Evolutionary conservation across 2,329 filamentous ascomycete species (phyloP), one percentile per base, ranked within the genome.

Genomic region (Curvularia spicifera): DNA sequence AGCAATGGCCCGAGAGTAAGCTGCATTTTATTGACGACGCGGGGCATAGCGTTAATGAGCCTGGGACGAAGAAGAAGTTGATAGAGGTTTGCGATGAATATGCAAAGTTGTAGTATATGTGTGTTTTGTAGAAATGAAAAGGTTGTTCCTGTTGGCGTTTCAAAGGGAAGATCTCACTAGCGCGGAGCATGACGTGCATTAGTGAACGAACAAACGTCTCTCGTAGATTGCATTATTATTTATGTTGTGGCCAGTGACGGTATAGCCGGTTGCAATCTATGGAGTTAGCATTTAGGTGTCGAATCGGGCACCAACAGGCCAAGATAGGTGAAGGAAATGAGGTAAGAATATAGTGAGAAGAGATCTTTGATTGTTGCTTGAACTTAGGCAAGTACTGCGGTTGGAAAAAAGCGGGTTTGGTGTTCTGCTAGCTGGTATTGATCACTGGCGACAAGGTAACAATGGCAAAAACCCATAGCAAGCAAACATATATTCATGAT

Each of bases 1-100:
- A 80, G 54, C 74, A 73, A 5, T 72, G 78, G 53, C 74, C 75
- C 4, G 65, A 71, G 53, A 73, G 73, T 6, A 71, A 62, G 53
- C 50, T 78, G 53, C 65, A 72, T 53, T 76, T 68, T 63, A 60
- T 75, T 24, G 53, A 60, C 26, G 73, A 75, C 62, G 72, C 76
- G 1, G 76, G 76, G 6, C 76, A 79, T 60, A 63, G 63, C 53
- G 70, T 69, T 20, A 67, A 42, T 66, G 71, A 73, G 51, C 70
- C 70, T 5, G 65, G 64, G 15, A 73, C 68, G 5, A 62, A 61
- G 51, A 66, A 64, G 52, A 71, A 65, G 51, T 52, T 72, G 33
- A 63, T 65, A 2, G 68, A 72, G 37, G 46, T 47, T 6, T 71
- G 68, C 40, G 67, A 71, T 15, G 68, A 65, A 35, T 73, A 71